Evolutionary conservation across 768 basidiomycete species (phyloP), one percentile per base, ranked within the genome.

Genomic region (Mycena rosella): DNA sequence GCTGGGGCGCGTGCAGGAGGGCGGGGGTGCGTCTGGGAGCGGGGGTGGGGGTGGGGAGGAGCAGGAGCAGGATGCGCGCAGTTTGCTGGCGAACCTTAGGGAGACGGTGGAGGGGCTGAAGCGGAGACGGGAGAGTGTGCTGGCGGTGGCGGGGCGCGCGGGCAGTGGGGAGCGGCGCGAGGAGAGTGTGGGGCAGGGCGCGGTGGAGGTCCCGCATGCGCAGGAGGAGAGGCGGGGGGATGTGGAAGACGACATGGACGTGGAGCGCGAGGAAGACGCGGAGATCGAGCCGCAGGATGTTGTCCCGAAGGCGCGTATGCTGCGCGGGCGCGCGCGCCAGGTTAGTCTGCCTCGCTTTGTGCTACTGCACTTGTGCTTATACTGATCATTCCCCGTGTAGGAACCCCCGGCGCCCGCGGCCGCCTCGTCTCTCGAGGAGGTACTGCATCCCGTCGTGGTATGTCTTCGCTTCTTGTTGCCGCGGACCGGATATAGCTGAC

Each of bases 201-300:
- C n/a, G n/a, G 44, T 45, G 44, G 44, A 45, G 44, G n/a, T 45
- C 22, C 20, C n/a, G 36, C 34, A 38, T n/a, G 26, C 9, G 38
- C 54, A 27, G 42, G n/a, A 34, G 32, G 32, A 34, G 5, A 18
- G 77, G 75, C 10, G 17, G 38, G 38, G 17, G 38, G 38, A 26
- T 47, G 14, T 7, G 6, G 42, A n/a, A 5, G 26, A 9, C 76
- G 75, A 54, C 32, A n/a, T 27, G 14, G 51, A 34, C 11, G 32
- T 1, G 58, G 65, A 17, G 73, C 76, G 49, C 75, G 79, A 57
- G 78, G 72, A 27, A 69, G 78, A n/a, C n/a, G n/a, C n/a, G n/a
- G n/a, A 2, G 75, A 63, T 10, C 7, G 27, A 3, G 75, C 77
- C 65, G 75, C 78, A 67, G 76, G 79, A 76, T 68, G 47, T 55